Conservation (phyloP, 352 stramenopile species). For the Phytophthora sojae region DNA sequence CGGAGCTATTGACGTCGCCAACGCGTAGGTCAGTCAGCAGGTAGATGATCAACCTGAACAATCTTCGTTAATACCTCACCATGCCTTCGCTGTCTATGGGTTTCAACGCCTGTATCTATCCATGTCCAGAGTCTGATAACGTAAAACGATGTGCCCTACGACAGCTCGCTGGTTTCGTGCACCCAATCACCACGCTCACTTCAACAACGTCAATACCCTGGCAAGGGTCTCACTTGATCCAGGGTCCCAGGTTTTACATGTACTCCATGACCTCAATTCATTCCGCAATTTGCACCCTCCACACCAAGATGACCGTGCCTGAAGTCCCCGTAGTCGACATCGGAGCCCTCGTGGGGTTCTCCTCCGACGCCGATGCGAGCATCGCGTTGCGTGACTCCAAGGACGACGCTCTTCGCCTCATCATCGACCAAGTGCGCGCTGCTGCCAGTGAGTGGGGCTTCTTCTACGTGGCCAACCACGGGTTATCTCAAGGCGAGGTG, state of each 20-base stretch:
- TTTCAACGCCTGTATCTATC: too few relatives aligned
- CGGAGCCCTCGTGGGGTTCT: slow-evolving; percentile 44
- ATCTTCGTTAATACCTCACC: neutral
- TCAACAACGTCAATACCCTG: neutral
- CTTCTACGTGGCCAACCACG: slow-evolving; percentile 93
- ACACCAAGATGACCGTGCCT: slow-evolving; percentile 22
- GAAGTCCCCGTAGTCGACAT: slow-evolving; percentile 63
- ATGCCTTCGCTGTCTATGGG: too few relatives aligned
- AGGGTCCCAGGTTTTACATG: neutral
- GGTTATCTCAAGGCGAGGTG: slow-evolving; percentile 63
- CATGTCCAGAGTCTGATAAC: too few relatives aligned
- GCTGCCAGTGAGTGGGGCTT: slow-evolving; percentile 83
- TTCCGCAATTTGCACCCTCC: neutral
- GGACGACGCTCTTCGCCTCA: slow-evolving; percentile 24
- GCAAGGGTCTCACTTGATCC: neutral
- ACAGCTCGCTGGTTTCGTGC: neutral
- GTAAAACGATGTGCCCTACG: neutral
- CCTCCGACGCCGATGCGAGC: slow-evolving; percentile 40
- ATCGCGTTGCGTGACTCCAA: slow-evolving; percentile 15
- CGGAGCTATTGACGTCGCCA: too few relatives aligned
- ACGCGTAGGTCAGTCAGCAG: too few relatives aligned
- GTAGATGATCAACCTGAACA: too few relatives aligned
- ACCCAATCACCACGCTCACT: neutral
- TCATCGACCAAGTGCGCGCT: slow-evolving; percentile 52
- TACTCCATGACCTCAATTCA: neutral